These are phyloP conservation scores for Simplicillium aogashimaense DNA, from an alignment of 2,329 filamentous ascomycete species.

Conservation along the genomic window DNA sequence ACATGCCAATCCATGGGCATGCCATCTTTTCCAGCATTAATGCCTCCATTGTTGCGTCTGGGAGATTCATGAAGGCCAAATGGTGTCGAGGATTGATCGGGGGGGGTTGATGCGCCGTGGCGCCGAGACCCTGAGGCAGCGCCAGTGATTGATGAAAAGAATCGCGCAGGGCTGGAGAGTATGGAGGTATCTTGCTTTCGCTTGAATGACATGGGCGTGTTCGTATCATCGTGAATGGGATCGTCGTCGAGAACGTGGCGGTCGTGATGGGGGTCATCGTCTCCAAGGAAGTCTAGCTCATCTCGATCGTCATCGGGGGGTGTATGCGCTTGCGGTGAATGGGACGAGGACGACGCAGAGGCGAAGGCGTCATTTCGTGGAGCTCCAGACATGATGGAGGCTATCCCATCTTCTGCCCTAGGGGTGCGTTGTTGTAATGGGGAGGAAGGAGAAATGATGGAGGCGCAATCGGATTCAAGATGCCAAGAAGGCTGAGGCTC, in stretches of 20 bases:
- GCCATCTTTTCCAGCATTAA: slow-evolving; percentile 31
- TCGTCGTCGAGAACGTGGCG: slow-evolving; percentile 41
- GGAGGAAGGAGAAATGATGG: slow-evolving; percentile 2
- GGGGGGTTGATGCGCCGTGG: neutral
- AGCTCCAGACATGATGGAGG: slow-evolving; percentile 29
- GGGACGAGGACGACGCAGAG: slow-evolving; percentile 24
- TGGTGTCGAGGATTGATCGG: too few relatives aligned
- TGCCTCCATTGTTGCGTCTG: slow-evolving; percentile 1
- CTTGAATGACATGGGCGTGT: slow-evolving; percentile 58
- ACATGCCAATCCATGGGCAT: slow-evolving; percentile 69
- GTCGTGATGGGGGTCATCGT: slow-evolving; percentile 27
- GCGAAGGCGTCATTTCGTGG: slow-evolving; percentile 21
- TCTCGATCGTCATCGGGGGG: slow-evolving; percentile 29
- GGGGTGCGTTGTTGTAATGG: slow-evolving; percentile 9
- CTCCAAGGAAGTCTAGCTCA: slow-evolving; percentile 33
- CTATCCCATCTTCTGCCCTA: slow-evolving; percentile 22
- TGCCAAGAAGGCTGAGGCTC: slow-evolving; percentile 1
- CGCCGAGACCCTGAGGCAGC: slow-evolving; percentile 4
- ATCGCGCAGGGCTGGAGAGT: slow-evolving; percentile 34
- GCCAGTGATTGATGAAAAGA: slow-evolving; percentile 38
- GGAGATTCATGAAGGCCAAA: too few relatives aligned
- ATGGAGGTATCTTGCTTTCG: slow-evolving; percentile 48
- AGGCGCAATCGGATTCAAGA: neutral
- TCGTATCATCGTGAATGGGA: slow-evolving; percentile 39
- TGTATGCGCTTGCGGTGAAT: slow-evolving; percentile 16